Percentiles rank a stretch among this genome's conserved stretches.
phyloP scores from a whole-genome alignment of 768 basidiomycete genomes.

The Russula griseocarnosa region DNA sequence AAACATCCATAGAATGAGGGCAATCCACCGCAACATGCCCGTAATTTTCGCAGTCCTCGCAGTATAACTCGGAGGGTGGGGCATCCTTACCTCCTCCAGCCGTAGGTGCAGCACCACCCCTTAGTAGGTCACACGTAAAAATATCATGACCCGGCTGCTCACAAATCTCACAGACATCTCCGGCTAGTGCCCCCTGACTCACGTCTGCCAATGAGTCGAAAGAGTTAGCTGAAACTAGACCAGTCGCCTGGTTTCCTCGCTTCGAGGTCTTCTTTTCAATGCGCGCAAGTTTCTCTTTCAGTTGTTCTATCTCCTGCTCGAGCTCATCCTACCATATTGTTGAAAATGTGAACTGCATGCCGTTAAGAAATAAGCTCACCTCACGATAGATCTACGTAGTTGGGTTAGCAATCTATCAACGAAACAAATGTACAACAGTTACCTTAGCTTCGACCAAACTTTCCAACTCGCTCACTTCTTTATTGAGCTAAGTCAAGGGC shows the following conservation, averaged over 20 bases:
- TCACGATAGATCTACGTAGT: conserved; percentile 73
- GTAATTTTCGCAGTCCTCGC: conserved; percentile 79
- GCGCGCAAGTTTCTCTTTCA: conserved; percentile 65
- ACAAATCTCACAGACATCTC: conserved; percentile 77
- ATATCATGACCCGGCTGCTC: conserved; percentile 83
- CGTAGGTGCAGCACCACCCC: conserved; percentile 46
- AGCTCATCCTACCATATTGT: conserved; percentile 64
- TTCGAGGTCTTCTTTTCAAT: conserved; percentile 56
- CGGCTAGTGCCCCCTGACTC: conserved; percentile 24
- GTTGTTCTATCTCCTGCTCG: conserved; percentile 74
- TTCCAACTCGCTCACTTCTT: conserved; percentile 91
- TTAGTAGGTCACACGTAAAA: conserved; percentile 72
- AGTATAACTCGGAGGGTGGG: conserved; percentile 41
- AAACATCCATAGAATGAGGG: conserved; percentile 83
- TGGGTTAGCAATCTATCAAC: background rate
- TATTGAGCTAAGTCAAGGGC: conserved; percentile 58
- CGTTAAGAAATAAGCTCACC: conserved; percentile 37
- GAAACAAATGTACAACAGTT: conserved; percentile 19
- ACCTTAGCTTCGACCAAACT: conserved; percentile 93
- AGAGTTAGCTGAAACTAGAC: conserved; percentile 28
- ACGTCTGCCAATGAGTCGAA: conserved; percentile 23
- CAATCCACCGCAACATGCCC: conserved; percentile 77
- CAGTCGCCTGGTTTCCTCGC: conserved; percentile 36
- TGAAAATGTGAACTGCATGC: no score
- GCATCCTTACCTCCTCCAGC: conserved; percentile 29